These are phyloP conservation scores for Alnus glutinosa DNA, from an alignment of 306 rosid species.

Conservation along the genomic window DNA sequence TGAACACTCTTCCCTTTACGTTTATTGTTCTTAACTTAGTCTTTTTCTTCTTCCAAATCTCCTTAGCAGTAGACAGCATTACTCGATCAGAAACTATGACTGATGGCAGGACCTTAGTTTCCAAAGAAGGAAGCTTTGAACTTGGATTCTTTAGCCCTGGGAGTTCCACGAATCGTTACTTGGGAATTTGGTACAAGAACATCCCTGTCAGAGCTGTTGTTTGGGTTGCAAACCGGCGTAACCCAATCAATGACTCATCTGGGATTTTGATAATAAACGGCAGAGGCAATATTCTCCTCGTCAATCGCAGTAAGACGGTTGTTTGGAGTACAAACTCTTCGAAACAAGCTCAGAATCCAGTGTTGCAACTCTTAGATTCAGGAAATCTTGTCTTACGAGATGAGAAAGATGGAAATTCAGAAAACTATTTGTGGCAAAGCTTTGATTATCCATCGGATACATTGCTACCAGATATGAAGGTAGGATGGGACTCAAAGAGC, in stretches of 20 bases:
- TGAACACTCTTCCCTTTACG: too few relatives aligned
- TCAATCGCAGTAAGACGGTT: conserved; percentile 12
- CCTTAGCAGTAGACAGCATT: conserved; percentile 25
- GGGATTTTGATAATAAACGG: conserved; percentile 34
- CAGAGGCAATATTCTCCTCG: conserved; percentile 24
- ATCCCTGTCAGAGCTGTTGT: conserved; percentile 37
- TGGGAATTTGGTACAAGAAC: conserved; percentile 53
- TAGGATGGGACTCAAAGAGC: conserved; percentile 52
- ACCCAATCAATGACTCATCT: conserved; percentile 40
- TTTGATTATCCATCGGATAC: conserved; percentile 66
- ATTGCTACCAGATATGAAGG: conserved; percentile 55
- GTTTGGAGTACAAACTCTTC: conserved; percentile 40
- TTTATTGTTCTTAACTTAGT: too few relatives aligned
- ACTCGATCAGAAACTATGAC: conserved; percentile 10
- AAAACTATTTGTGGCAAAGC: conserved; percentile 53
- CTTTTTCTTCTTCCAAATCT: background rate
- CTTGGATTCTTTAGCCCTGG: conserved; percentile 45
- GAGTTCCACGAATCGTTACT: conserved; percentile 27
- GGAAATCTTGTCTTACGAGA: conserved; percentile 55
- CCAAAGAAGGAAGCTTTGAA: conserved; percentile 30
- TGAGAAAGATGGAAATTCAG: conserved; percentile 29
- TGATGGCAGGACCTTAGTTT: conserved; percentile 25
- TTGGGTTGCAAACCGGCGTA: conserved; percentile 63
- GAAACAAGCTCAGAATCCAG: conserved; percentile 26
- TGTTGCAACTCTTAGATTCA: conserved; percentile 39